Evolutionary conservation across 768 basidiomycete genomes (phyloP).

Genomic region (Lepiota venenata): DNA sequence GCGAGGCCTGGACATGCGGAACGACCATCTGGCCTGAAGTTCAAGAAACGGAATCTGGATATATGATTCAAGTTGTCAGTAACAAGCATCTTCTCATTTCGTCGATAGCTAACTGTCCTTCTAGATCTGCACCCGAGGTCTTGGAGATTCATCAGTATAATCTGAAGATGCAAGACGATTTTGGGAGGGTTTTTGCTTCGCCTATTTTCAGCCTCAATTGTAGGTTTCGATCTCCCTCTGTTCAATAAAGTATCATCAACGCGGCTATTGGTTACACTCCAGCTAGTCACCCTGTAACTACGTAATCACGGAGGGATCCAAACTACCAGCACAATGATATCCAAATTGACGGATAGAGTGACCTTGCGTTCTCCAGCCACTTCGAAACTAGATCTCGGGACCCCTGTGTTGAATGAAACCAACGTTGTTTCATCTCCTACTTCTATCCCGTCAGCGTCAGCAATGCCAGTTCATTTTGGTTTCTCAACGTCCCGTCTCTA

Average conservation of each 20-base stretch:
- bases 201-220: constrained; percentile 23
- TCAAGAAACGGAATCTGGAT: constrained; percentile 17
- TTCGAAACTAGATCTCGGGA: no score
- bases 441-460: not conserved
- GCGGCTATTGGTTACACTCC: no score
- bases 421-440: not conserved
- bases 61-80: constrained; percentile 24
- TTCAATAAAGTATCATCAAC: not conserved
- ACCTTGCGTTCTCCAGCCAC: no score
- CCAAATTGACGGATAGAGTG: no score
- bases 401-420: not conserved
- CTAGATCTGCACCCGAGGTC: constrained; percentile 20
- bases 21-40: constrained; percentile 19
- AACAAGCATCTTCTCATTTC: not conserved
- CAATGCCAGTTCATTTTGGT: constrained; percentile 17
- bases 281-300: no score
- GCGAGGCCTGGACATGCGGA: constrained; percentile 17
- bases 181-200: constrained; percentile 19
- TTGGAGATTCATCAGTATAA: constrained; percentile 12
- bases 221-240: constrained; percentile 14
- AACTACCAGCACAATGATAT: no score
- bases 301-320: no score
- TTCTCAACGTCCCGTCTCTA: constrained; percentile 22
- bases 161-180: constrained; percentile 23
- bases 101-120: not conserved